Base-by-base conservation (phyloP, 129 eudicot genomes). In the Tagetes patula region DNA sequence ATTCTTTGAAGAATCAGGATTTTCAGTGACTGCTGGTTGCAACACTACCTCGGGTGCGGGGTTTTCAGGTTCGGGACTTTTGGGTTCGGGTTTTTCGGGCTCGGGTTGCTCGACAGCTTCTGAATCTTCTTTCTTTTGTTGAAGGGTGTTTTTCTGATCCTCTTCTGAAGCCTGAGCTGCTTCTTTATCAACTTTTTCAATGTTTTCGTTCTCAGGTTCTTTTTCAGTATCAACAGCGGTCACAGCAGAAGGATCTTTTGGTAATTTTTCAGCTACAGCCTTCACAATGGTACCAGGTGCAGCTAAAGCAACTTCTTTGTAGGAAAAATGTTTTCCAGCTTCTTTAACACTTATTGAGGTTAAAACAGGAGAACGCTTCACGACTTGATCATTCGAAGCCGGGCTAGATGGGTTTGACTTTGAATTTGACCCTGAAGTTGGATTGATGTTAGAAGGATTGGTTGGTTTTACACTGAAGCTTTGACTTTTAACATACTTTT, bases 301-400 rank as follows among this genome's bases (percentile, higher is more conserved):
- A 52, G 96, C 98, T 69, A 93, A 72, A 73, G 98, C 98, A 74
- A 93, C 98, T 83, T 93, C 98, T 78, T 93, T 93, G 83, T 93
- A 93, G 10, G 98, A 93, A 83, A 93, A 93, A 55, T 84, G 85
- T 73, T 93, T 93, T 66, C 96, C 91, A 56, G 98, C 88, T 71
- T 85, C 85, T 67, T 91, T 86, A 58, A 86, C 87, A 74, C 87
- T 88, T 37, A 82, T 79, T 5, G 96, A 81, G 71, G 86, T 82
- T 67, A 82, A 74, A 59, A 82, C 71, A 8, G 89, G 82, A 49
- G 84, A 79, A 34, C 83, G 84, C 71, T 83, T 89, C 39, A 79
- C 77, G 53, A 60, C 81, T 77, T 74, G 89, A 46, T 89, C 89
- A 76, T 65, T 55, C 42, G 87, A 65, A 76, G 84, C 92, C 5